Percentiles rank a stretch among this genome's conserved stretches.
Evolutionary conservation across 106 monocot genomes (phyloP).

Genomic region (Dendrobium nobile): DNA sequence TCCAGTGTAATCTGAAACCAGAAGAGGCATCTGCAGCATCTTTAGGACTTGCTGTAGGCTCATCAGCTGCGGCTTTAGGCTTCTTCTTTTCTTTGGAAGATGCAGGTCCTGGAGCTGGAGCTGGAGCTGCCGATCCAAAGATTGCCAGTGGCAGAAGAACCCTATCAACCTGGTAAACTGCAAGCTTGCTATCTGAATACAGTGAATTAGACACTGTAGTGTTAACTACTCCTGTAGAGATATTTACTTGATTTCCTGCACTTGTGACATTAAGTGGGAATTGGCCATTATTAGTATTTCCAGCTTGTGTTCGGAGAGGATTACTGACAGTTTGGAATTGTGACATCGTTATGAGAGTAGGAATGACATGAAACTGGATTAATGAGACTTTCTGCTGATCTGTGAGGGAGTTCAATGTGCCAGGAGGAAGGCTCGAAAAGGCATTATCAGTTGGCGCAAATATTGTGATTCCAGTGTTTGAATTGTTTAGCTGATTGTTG

Average conservation of each 20-base stretch:
- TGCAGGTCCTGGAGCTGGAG: conserved; percentile 29
- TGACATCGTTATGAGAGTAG: conserved; percentile 20
- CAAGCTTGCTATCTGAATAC: conserved; percentile 48
- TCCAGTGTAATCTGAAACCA: not conserved
- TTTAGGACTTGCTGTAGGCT: conserved; percentile 10
- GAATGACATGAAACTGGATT: conserved; percentile 72
- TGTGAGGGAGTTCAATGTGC: conserved; percentile 76
- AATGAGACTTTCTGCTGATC: conserved; percentile 75
- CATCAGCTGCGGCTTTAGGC: not conserved
- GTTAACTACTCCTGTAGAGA: conserved; percentile 72
- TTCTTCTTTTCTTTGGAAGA: conserved; percentile 20
- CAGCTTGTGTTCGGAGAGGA: conserved; percentile 79
- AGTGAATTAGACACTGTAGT: conserved; percentile 53
- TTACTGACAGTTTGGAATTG: conserved; percentile 87
- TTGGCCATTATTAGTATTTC: conserved; percentile 33
- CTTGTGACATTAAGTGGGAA: conserved; percentile 69
- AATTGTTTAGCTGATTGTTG: conserved; percentile 70
- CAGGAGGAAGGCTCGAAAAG: conserved; percentile 62
- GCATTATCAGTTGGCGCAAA: conserved; percentile 87
- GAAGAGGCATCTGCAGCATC: conserved; percentile 4
- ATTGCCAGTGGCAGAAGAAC: conserved; percentile 59
- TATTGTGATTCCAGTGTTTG: conserved; percentile 51
- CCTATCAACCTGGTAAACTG: conserved; percentile 68
- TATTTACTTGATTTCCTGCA: conserved; percentile 54
- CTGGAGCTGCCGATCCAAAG: conserved; percentile 25